phyloP scores from a whole-genome alignment of 148 eudicot genomes.

The Rhododendron henanense region DNA sequence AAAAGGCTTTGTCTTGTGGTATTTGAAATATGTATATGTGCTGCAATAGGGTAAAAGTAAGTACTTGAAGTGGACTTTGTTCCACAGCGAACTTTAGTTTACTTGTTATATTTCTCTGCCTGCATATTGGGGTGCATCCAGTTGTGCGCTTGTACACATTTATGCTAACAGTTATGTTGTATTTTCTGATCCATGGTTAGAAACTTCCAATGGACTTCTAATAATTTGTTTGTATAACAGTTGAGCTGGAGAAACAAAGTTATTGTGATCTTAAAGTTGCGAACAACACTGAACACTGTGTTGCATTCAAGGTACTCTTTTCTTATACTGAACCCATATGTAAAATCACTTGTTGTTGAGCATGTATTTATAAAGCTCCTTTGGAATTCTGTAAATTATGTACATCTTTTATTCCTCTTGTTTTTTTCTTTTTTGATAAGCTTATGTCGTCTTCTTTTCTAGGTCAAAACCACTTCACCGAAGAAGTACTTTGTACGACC shows the following conservation, averaged over 20 bases:
- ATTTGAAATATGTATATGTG: not conserved
- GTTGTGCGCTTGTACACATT: not conserved
- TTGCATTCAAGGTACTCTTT: constrained; percentile 88
- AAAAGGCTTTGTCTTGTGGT: not conserved
- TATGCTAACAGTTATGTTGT: not conserved
- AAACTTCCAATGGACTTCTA: constrained; percentile 1
- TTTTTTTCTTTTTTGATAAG: not conserved
- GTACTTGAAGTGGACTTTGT: too few species aligned
- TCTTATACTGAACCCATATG: not conserved
- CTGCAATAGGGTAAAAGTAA: too few species aligned
- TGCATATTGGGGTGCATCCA: not conserved
- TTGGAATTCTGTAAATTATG: not conserved
- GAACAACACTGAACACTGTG: constrained; percentile 68
- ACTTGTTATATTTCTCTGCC: not conserved
- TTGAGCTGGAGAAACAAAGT: constrained; percentile 88
- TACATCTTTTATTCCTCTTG: not conserved
- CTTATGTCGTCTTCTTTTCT: constrained; percentile 5
- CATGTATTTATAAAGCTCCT: not conserved
- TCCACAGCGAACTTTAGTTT: not conserved
- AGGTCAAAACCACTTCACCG: constrained; percentile 96
- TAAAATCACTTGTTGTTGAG: not conserved
- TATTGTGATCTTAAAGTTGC: constrained; percentile 80
- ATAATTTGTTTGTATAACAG: constrained; percentile 26
- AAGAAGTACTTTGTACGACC: constrained; percentile 93
- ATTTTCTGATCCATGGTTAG: constrained; percentile 3